Conservation (phyloP, 208 protist genomes). For the Leishmania gerbilli region DNA sequence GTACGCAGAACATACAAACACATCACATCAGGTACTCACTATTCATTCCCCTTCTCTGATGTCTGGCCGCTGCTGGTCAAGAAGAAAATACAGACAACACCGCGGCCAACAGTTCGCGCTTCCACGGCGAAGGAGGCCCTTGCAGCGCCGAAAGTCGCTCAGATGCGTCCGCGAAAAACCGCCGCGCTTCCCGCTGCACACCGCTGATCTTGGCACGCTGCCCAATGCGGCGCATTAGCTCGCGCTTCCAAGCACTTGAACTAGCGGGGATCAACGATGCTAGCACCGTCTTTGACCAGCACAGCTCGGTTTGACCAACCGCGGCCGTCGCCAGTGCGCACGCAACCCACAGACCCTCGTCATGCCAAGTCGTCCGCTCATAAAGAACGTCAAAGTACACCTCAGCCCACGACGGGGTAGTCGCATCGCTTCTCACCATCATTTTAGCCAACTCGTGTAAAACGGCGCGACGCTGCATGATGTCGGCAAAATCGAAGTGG, state of each 20-base stretch:
- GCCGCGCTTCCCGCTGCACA: slow-evolving; percentile 11
- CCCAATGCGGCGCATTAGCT: slow-evolving; percentile 11
- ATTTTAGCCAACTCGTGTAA: slow-evolving; percentile 9
- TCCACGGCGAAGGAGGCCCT: slow-evolving; percentile 11
- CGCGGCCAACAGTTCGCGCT: slow-evolving; percentile 24
- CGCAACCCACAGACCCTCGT: slow-evolving; percentile 29
- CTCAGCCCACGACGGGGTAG: slow-evolving; percentile 2
- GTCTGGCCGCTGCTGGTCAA: not conserved
- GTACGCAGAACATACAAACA: not conserved
- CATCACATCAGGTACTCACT: not conserved
- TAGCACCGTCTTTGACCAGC: slow-evolving; percentile 20
- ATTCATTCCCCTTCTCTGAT: not conserved
- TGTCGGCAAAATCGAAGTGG: slow-evolving; percentile 19
- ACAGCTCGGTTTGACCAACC: not conserved
- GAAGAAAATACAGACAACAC: slow-evolving; percentile 18
- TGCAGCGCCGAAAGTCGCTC: slow-evolving; percentile 12
- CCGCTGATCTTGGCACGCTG: slow-evolving; percentile 13
- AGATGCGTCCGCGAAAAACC: slow-evolving; percentile 19
- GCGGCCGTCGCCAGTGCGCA: slow-evolving; percentile 20
- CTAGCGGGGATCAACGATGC: slow-evolving; percentile 27
- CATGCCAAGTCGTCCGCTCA: slow-evolving; percentile 24
- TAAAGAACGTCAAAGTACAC: slow-evolving; percentile 35
- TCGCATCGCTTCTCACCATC: not conserved
- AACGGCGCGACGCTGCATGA: slow-evolving; percentile 15
- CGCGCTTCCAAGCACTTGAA: slow-evolving; percentile 26